Conservation (phyloP, 345 rosid species). For the Litchi chinensis region DNA sequence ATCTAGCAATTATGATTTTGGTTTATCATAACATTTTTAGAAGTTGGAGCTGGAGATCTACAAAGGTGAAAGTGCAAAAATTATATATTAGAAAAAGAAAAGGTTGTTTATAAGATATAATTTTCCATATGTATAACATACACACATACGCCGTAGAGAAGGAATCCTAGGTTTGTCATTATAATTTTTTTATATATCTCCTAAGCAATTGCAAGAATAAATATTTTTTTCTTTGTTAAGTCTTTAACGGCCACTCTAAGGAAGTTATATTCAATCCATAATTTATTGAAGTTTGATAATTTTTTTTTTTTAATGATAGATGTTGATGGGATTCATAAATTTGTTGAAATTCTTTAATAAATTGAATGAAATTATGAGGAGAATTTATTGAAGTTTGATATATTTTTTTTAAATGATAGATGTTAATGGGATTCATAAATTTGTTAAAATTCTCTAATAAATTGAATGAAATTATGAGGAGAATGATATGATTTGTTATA, state of each 20-base stretch:
- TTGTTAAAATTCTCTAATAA: no score
- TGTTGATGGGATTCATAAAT: no score
- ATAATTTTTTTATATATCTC: neutral
- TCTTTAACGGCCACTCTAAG: neutral
- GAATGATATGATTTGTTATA: no score
- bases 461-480: no score
- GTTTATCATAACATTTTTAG: neutral
- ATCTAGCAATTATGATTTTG: neutral
- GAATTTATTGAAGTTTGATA: no score
- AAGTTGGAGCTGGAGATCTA: neutral
- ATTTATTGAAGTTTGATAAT: no score
- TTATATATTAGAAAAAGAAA: neutral
- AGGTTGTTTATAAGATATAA: slow-evolving; percentile 5
- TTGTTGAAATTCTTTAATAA: no score
- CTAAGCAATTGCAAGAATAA: neutral
- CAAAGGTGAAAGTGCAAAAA: neutral
- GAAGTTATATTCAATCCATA: no score
- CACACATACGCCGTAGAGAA: neutral
- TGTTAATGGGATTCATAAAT: no score
- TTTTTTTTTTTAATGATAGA: no score
- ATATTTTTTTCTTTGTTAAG: neutral
- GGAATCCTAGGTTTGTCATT: slow-evolving; percentile 27
- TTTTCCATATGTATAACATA: neutral
- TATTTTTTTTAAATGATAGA: no score
- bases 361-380: no score